Evolutionary conservation across 345 rosid species (phyloP).

Genomic region (Microthlaspi erraticum): DNA sequence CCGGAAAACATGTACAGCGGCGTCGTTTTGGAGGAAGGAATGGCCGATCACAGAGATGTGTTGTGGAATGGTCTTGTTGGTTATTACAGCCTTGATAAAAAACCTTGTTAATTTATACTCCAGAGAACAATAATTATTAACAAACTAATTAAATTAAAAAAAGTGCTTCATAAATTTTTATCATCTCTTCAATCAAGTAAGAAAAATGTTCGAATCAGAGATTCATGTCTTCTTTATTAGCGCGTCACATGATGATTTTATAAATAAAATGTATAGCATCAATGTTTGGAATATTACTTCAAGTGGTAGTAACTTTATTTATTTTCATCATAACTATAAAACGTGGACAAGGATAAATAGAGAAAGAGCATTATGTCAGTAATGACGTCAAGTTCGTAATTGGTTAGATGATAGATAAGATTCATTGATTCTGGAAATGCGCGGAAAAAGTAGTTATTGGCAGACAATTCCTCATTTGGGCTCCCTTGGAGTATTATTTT

Average conservation of each 20-base stretch:
- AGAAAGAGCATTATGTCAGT: constrained; percentile 28
- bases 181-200: no score
- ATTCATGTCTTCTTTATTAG: background rate
- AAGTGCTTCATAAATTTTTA: no score
- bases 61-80: no score
- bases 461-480: constrained; percentile 13
- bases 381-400: constrained; percentile 32
- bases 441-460: background rate
- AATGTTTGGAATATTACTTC: background rate
- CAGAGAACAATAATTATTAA: no score
- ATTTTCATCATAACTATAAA: background rate
- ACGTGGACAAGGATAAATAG: constrained; percentile 25
- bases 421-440: constrained; percentile 24
- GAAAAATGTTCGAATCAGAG: no score
- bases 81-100: no score
- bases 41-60: no score
- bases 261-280: background rate
- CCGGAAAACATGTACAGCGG: no score
- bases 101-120: no score
- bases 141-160: no score
- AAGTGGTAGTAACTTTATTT: constrained; percentile 13
- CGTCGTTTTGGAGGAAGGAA: no score
- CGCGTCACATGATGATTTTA: constrained; percentile 6
- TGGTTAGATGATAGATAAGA: constrained; percentile 12
- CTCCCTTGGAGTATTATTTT: no score